These are phyloP conservation scores for Didymella pomorum DNA, from an alignment of 2,329 filamentous ascomycete species.

Conservation along the genomic window DNA sequence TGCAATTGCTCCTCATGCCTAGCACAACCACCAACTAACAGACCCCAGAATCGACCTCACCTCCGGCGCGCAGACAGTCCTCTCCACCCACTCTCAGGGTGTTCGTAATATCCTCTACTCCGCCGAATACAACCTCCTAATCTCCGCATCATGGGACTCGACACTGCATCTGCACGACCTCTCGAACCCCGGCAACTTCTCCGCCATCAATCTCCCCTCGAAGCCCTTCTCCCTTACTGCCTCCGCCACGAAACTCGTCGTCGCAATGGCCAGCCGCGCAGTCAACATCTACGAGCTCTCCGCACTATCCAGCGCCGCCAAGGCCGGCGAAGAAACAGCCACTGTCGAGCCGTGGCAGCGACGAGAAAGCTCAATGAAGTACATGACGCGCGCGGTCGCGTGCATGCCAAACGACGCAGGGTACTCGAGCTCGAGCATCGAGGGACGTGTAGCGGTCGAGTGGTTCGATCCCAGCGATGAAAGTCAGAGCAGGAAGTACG, in stretches of 20 bases:
- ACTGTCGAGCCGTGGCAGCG: constrained; percentile 85
- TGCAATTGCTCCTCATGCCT: constrained; percentile 49
- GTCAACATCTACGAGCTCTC: constrained; percentile 93
- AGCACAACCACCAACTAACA: not conserved
- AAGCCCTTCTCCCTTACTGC: constrained; percentile 87
- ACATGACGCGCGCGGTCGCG: constrained; percentile 89
- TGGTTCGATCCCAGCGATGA: constrained; percentile 93
- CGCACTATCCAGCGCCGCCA: constrained; percentile 60
- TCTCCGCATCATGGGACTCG: constrained; percentile 93
- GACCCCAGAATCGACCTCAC: constrained; percentile 70
- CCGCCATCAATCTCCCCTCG: constrained; percentile 75
- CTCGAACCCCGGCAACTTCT: constrained; percentile 61
- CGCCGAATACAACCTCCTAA: constrained; percentile 74
- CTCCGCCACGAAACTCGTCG: constrained; percentile 85
- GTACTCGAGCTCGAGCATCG: constrained; percentile 91
- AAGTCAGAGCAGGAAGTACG: constrained; percentile 92
- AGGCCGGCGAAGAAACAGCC: constrained; percentile 41
- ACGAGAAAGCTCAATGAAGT: constrained; percentile 92
- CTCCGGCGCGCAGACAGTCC: constrained; percentile 73
- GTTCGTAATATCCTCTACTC: constrained; percentile 88
- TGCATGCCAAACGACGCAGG: constrained; percentile 98
- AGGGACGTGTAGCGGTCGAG: constrained; percentile 94
- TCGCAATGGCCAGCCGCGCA: constrained; percentile 94
- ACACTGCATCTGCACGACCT: constrained; percentile 86
- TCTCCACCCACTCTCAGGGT: constrained; percentile 80